These are phyloP conservation scores for Cicer yamashitae DNA, from an alignment of 306 rosid genomes.

Conservation along the genomic window DNA sequence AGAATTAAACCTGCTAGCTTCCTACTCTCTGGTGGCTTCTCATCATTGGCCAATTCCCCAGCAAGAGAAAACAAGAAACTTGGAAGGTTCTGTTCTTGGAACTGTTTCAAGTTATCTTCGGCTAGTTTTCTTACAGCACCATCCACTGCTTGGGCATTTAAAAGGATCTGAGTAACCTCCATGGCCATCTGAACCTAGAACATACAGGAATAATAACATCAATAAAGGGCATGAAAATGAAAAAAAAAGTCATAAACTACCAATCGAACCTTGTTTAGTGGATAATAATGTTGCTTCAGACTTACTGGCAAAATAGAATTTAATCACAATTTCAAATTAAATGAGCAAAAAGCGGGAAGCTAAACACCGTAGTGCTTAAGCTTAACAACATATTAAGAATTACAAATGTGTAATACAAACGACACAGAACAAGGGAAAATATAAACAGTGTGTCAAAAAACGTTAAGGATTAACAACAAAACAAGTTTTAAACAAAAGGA, in stretches of 20 bases:
- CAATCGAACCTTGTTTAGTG: neutral
- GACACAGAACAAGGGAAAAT: neutral
- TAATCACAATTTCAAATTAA: neutral
- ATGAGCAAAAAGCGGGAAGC: neutral
- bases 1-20: constrained; percentile 84
- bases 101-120: constrained; percentile 79
- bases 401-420: neutral
- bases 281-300: neutral
- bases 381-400: neutral
- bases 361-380: neutral
- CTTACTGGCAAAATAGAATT: neutral
- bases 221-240: neutral
- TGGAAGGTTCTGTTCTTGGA: constrained; percentile 92
- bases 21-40: constrained; percentile 88
- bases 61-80: constrained; percentile 87
- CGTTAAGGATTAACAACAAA: neutral
- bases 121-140: constrained; percentile 77
- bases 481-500: neutral
- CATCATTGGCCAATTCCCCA: constrained; percentile 87
- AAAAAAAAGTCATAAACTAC: neutral
- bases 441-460: neutral
- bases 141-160: constrained; percentile 94
- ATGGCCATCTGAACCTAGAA: constrained; percentile 69
- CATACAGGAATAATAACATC: constrained; percentile 12
- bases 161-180: constrained; percentile 89